Percentiles rank a stretch among this genome's conserved stretches.
These are phyloP conservation scores for Hymenoscyphus occultus DNA, from an alignment of 2,329 filamentous ascomycete genomes.

Conservation along the genomic window DNA sequence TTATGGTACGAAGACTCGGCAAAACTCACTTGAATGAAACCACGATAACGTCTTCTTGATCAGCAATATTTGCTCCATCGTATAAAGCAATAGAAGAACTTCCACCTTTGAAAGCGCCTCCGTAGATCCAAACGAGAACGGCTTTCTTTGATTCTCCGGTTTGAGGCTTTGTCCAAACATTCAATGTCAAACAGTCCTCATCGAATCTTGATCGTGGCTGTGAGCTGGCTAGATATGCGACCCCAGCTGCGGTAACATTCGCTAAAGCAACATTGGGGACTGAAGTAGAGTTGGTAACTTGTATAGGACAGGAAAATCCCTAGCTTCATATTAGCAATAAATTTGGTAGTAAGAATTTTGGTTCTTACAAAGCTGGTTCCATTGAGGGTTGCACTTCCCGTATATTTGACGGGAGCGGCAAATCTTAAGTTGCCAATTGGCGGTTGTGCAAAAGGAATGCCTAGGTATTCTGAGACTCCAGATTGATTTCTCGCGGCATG, in stretches of 20 bases:
- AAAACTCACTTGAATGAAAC: slow-evolving; percentile 46
- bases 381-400: slow-evolving; percentile 17
- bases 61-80: slow-evolving; percentile 44
- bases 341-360: too few relatives aligned
- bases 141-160: slow-evolving; percentile 38
- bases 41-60: slow-evolving; percentile 44
- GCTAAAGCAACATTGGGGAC: slow-evolving; percentile 13
- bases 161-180: slow-evolving; percentile 40
- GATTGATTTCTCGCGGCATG: slow-evolving; percentile 20
- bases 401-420: slow-evolving; percentile 32
- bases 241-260: slow-evolving; percentile 29
- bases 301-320: slow-evolving; percentile 26
- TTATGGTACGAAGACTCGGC: slow-evolving; percentile 1
- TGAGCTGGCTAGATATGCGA: slow-evolving; percentile 15
- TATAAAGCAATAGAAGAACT: slow-evolving; percentile 41
- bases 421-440: slow-evolving; percentile 40
- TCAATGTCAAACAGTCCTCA: slow-evolving; percentile 42
- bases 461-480: slow-evolving; percentile 37
- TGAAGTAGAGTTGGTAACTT: slow-evolving; percentile 1
- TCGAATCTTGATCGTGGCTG: slow-evolving; percentile 18
- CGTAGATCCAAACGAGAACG: slow-evolving; percentile 46
- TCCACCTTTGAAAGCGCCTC: slow-evolving; percentile 42
- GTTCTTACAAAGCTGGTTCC: slow-evolving; percentile 18
- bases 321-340: slow-evolving; percentile 18
- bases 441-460: slow-evolving; percentile 41